Evolutionary conservation across 129 eudicot genomes (phyloP).

Genomic region (Saussurea involucrata): DNA sequence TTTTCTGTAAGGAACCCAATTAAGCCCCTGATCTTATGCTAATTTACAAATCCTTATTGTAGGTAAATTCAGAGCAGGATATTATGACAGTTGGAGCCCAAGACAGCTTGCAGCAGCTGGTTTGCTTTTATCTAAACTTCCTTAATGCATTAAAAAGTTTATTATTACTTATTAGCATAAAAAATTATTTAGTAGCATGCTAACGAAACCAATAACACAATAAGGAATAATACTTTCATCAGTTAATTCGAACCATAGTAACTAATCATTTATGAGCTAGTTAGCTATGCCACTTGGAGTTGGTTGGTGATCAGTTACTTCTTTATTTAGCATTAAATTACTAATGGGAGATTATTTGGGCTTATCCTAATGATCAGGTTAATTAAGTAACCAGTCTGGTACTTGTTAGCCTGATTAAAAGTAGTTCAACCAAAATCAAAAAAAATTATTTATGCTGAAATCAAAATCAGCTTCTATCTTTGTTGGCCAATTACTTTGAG

Average conservation of each 20-base stretch:
- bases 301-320: background rate
- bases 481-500: too few species aligned
- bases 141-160: background rate
- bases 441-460: too few species aligned
- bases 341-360: too few species aligned
- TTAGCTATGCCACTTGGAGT: background rate
- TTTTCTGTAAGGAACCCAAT: background rate
- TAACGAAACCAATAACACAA: too few species aligned
- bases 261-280: background rate
- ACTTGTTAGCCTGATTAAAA: too few species aligned
- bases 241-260: background rate
- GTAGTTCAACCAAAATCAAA: too few species aligned
- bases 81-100: slow-evolving; percentile 65
- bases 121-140: slow-evolving; percentile 24
- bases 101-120: slow-evolving; percentile 87
- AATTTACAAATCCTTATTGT: slow-evolving; percentile 8
- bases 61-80: slow-evolving; percentile 69
- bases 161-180: background rate
- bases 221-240: background rate
- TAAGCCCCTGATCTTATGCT: slow-evolving; percentile 4
- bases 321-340: too few species aligned
- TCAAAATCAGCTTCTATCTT: too few species aligned
- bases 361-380: too few species aligned
- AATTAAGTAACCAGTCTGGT: too few species aligned
- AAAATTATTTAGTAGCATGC: background rate